Percentiles rank a stretch among this genome's conserved stretches.
These are phyloP conservation scores for Crepidotus variabilis DNA, from an alignment of 768 basidiomycete genomes.

Conservation along the genomic window DNA sequence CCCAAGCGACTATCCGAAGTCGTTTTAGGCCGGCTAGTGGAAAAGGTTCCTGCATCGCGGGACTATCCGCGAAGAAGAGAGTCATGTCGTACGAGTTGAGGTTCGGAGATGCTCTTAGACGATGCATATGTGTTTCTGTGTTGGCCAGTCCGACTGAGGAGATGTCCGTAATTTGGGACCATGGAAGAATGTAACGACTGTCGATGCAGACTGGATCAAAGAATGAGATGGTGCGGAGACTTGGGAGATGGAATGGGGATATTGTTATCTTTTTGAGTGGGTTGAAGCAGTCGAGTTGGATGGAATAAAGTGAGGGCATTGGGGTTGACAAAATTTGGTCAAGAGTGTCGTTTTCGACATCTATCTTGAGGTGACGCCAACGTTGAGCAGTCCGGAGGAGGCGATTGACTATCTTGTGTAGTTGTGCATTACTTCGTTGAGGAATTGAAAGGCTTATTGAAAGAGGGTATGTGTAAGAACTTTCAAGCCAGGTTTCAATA, in stretches of 20 bases:
- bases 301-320: background rate
- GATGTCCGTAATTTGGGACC: background rate
- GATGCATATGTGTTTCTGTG: background rate
- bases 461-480: conserved; percentile 9
- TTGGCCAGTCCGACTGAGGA: background rate
- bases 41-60: background rate
- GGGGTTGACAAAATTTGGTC: background rate
- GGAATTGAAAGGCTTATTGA: background rate
- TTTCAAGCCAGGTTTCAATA: conserved; percentile 17
- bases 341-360: background rate
- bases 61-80: background rate
- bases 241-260: background rate
- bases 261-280: background rate
- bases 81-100: background rate
- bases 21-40: background rate
- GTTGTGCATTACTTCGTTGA: background rate
- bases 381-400: background rate
- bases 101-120: background rate
- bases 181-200: background rate
- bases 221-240: background rate
- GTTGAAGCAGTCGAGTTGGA: background rate
- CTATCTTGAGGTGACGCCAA: background rate
- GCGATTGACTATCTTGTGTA: background rate
- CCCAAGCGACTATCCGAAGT: background rate
- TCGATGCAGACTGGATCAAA: background rate